phyloP scores from a whole-genome alignment of 208 protist genomes.

The Paratrypanosoma confusum region DNA sequence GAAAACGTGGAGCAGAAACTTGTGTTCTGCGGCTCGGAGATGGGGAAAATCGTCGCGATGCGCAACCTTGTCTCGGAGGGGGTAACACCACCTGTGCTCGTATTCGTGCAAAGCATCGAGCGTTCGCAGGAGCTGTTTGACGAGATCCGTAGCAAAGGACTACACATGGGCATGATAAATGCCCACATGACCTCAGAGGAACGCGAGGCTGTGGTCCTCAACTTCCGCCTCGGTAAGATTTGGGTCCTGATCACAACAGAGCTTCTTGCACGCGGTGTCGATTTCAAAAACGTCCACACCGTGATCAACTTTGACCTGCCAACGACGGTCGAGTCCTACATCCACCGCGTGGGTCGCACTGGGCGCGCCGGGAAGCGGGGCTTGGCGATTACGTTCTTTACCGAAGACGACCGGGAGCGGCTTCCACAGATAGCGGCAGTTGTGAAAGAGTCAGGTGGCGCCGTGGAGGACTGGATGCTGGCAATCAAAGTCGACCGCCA shows the following conservation, averaged over 20 bases:
- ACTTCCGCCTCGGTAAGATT: constrained; percentile 93
- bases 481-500: constrained; percentile 64
- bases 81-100: constrained; percentile 91
- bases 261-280: constrained; percentile 95
- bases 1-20: constrained; percentile 84
- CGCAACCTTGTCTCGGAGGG: constrained; percentile 89
- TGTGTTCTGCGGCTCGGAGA: constrained; percentile 93
- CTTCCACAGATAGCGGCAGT: constrained; percentile 85
- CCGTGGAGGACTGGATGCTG: constrained; percentile 93
- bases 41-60: constrained; percentile 95
- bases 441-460: constrained; percentile 87
- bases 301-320: constrained; percentile 99
- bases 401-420: constrained; percentile 88
- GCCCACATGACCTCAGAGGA: constrained; percentile 81
- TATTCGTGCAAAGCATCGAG: constrained; percentile 98
- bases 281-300: constrained; percentile 95
- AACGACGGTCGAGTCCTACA: constrained; percentile 88
- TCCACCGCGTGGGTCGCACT: constrained; percentile 94
- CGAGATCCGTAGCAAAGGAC: constrained; percentile 83
- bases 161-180: constrained; percentile 87
- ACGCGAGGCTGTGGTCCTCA: constrained; percentile 88
- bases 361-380: constrained; percentile 85
- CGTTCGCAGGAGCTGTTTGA: constrained; percentile 94
- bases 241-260: constrained; percentile 97
- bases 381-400: constrained; percentile 95